Evolutionary conservation across 1,139 yeast species (phyloP).

Genomic region (Geotrichum reessii): DNA sequence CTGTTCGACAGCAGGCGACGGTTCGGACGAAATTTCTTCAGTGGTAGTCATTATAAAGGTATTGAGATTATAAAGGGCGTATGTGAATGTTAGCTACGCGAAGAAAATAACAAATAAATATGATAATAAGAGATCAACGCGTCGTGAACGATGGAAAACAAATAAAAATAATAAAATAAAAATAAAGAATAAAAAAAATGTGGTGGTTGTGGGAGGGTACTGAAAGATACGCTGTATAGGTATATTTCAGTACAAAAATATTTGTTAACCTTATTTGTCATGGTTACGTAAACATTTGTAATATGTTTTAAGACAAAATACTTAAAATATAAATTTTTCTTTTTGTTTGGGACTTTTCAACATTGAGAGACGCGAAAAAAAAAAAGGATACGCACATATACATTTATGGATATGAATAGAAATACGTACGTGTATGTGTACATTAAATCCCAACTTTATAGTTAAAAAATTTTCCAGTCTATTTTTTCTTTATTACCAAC

Average conservation of each 20-base stretch:
- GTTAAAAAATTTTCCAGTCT: neutral
- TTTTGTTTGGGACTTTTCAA: no score
- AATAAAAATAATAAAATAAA: no score
- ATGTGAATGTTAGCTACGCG: neutral
- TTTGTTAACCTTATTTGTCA: neutral
- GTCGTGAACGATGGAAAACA: neutral
- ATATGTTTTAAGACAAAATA: no score
- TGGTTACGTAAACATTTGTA: no score
- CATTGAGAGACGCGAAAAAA: neutral
- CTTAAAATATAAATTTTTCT: no score
- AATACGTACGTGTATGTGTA: no score
- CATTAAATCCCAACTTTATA: neutral
- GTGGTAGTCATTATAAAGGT: neutral
- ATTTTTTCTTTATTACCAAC: neutral
- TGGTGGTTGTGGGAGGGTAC: neutral
- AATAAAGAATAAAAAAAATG: neutral
- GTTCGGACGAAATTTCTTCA: neutral
- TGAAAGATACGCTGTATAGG: slow-evolving; percentile 1
- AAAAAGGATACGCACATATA: no score
- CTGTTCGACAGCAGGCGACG: neutral
- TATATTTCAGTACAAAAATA: neutral
- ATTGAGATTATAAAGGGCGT: neutral
- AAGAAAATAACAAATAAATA: neutral
- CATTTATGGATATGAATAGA: no score
- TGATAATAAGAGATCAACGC: neutral